Evolutionary conservation across 352 stramenopile genomes (phyloP), one percentile per base, ranked within the genome.

Genomic region (Globisporangium barbulae): DNA sequence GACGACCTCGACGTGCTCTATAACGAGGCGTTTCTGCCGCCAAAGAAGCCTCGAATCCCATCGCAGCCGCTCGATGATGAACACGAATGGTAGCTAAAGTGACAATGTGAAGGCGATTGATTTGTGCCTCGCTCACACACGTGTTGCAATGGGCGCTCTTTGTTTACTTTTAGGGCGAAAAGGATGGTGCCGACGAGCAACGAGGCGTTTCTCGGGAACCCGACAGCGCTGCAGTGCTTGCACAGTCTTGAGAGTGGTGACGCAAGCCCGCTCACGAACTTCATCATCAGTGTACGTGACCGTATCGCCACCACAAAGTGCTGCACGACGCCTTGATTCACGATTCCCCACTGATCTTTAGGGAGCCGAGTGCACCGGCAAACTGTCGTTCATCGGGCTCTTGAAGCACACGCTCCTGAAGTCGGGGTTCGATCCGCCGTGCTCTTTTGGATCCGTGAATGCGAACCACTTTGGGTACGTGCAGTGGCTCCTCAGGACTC

Each of bases 1-100:
- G 74, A 69, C 30, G 69, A 78, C 35, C 47, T 81, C 17, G 82
- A 93, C 45, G 70, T 75, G 55, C 66, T 87, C 47, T 90, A 88
- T 62, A 68, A 75, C 12, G 63, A 65, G 28, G 9, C 35, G 2
- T 67, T 79, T 22, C 55, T 61, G 12, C 63, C 73, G 15, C 64
- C 78, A 17, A 12, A 17, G 15, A 91, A 83, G 53, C 84, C 84
- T 15, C 82, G 84, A 0, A 69, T 75, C 3, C 75, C 82, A n/a
- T 44, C 42, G 31, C 60, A 63, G 13, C 49, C 59, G 3, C 57
- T 65, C 17, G 76, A 88, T 55, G 55, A 59, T 10, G 17, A 30
- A 1, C n/a, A 31, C 8, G 73, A 80, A 65, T 92, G 81, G 83
- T 89, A 69, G 45, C 19, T 47, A 5, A n/a, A n/a, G 39, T 37